Conservation (phyloP, 1,139 yeast genomes). For the Nakaseomyces uthaithaninus region DNA sequence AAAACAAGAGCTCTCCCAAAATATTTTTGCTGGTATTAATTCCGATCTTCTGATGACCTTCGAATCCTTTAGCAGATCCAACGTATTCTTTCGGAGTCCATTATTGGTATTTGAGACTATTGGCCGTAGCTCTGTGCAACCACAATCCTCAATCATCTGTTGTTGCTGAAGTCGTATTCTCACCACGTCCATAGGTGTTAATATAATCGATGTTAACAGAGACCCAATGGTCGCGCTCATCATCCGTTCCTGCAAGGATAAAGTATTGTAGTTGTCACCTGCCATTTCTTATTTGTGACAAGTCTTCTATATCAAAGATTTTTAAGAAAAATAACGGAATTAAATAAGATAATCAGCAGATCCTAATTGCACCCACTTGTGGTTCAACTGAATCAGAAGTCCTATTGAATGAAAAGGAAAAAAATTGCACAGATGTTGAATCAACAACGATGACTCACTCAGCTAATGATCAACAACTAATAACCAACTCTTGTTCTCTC, state of each 20-base stretch:
- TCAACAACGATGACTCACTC: too few species aligned
- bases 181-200: conserved; percentile 92
- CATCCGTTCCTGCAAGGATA: conserved; percentile 45
- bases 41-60: conserved; percentile 10
- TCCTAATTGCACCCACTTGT: too few species aligned
- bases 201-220: conserved; percentile 71
- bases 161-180: conserved; percentile 88
- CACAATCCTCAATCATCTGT: conserved; percentile 45
- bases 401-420: too few species aligned
- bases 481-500: too few species aligned
- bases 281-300: too few species aligned
- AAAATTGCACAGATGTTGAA: too few species aligned
- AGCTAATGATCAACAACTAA: too few species aligned
- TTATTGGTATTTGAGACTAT: conserved; percentile 12
- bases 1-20: conserved; percentile 37
- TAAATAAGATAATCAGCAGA: too few species aligned
- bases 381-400: too few species aligned
- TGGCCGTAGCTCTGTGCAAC: conserved; percentile 23
- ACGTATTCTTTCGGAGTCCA: conserved; percentile 4
- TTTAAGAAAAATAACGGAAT: too few species aligned
- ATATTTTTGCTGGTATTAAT: conserved; percentile 26
- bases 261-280: background rate
- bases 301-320: too few species aligned
- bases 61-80: conserved; percentile 10
- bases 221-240: conserved; percentile 89